Evolutionary conservation across 129 eudicot genomes (phyloP).

Genomic region (Tagetes erecta): DNA sequence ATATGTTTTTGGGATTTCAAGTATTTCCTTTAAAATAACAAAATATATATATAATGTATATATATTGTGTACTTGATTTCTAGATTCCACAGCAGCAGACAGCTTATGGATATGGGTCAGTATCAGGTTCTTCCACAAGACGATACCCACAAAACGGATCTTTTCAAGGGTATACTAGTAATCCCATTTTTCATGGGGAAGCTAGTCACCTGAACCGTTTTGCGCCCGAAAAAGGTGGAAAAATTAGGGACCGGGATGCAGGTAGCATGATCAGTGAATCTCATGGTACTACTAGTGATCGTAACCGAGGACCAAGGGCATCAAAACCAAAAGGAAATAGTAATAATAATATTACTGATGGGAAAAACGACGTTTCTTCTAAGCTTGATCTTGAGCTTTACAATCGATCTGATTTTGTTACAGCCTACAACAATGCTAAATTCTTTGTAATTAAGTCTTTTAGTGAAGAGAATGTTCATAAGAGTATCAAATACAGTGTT

Average conservation of each 20-base stretch:
- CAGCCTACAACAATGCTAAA: slow-evolving; percentile 64
- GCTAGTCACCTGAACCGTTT: slow-evolving; percentile 46
- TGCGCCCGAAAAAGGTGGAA: slow-evolving; percentile 53
- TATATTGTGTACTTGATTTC: slow-evolving; percentile 16
- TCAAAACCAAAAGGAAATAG: slow-evolving; percentile 52
- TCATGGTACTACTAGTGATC: slow-evolving; percentile 59
- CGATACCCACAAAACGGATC: slow-evolving; percentile 58
- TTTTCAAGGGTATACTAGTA: slow-evolving; percentile 40
- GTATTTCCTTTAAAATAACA: not conserved
- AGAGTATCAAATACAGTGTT: slow-evolving; percentile 78
- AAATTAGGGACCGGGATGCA: slow-evolving; percentile 58
- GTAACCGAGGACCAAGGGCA: slow-evolving; percentile 92
- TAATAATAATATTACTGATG: slow-evolving; percentile 30
- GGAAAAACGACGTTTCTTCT: slow-evolving; percentile 54
- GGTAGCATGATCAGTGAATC: slow-evolving; percentile 38
- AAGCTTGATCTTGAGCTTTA: slow-evolving; percentile 43
- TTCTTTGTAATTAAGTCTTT: slow-evolving; percentile 93
- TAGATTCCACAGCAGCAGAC: slow-evolving; percentile 61
- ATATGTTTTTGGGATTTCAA: not conserved
- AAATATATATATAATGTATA: not conserved
- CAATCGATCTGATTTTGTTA: slow-evolving; percentile 66
- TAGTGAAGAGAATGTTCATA: slow-evolving; percentile 93
- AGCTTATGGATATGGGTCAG: slow-evolving; percentile 55
- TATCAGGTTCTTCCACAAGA: slow-evolving; percentile 55
- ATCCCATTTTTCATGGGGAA: slow-evolving; percentile 52